These are phyloP conservation scores for Elaeis guineensis DNA, from an alignment of 176 grass and related monocot genomes.

Conservation along the genomic window DNA sequence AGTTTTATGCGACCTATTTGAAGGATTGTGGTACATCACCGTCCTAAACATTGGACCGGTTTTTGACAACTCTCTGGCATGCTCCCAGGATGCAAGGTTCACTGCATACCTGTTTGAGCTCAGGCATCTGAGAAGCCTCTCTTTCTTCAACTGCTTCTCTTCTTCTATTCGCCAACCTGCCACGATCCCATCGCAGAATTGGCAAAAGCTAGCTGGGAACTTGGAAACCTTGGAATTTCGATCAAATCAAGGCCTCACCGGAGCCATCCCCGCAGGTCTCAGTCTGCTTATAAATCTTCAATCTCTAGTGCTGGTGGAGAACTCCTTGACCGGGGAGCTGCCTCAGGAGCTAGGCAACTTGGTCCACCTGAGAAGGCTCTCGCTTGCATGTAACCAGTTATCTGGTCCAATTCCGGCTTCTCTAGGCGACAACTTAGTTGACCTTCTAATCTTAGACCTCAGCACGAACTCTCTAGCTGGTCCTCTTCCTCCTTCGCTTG, in stretches of 20 bases:
- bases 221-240: constrained; percentile 5
- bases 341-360: constrained; percentile 16
- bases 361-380: background rate
- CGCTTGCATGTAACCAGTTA: background rate
- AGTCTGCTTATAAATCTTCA: constrained; percentile 4
- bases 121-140: constrained; percentile 5
- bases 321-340: constrained; percentile 7
- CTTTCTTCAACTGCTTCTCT: constrained; percentile 16
- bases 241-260: constrained; percentile 8
- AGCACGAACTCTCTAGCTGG: constrained; percentile 12
- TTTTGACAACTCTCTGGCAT: constrained; percentile 13
- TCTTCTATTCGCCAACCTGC: background rate
- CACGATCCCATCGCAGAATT: background rate
- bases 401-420: constrained; percentile 3
- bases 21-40: constrained; percentile 5
- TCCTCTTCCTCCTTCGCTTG: constrained; percentile 7
- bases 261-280: background rate
- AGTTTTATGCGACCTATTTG: constrained; percentile 15
- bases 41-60: constrained; percentile 9
- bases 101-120: constrained; percentile 1
- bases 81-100: background rate
- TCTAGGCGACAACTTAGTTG: background rate
- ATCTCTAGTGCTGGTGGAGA: constrained; percentile 11
- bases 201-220: constrained; percentile 7
- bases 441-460: constrained; percentile 14